phyloP scores from a whole-genome alignment of 2,329 filamentous ascomycete species.

The Aspergillus glaucus region DNA sequence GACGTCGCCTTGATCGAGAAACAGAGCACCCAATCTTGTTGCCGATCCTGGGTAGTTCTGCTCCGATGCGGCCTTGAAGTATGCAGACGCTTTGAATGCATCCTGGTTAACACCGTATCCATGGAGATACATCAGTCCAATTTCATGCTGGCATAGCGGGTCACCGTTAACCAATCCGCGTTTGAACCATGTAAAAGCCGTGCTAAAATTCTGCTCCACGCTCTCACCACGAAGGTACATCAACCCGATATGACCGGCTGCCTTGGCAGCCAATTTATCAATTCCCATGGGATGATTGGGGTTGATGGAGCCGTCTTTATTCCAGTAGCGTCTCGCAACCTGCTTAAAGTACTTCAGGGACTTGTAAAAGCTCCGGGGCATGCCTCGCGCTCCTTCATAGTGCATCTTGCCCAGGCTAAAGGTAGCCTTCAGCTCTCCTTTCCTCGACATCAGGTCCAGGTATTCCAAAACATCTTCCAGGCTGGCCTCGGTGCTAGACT shows the following conservation, averaged over 20 bases:
- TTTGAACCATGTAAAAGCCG: slow-evolving; percentile 75
- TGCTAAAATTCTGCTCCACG: slow-evolving; percentile 68
- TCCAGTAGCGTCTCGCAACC: slow-evolving; percentile 77
- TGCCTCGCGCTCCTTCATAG: slow-evolving; percentile 74
- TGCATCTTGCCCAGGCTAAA: slow-evolving; percentile 80
- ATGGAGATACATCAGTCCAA: slow-evolving; percentile 76
- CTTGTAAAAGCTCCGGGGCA: slow-evolving; percentile 65
- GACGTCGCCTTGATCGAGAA: slow-evolving; percentile 84
- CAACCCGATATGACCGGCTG: slow-evolving; percentile 77
- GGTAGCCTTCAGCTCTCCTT: slow-evolving; percentile 80
- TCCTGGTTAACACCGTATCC: slow-evolving; percentile 69
- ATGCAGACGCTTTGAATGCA: slow-evolving; percentile 63
- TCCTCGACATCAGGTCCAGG: slow-evolving; percentile 79
- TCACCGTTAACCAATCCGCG: slow-evolving; percentile 71
- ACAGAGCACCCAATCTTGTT: slow-evolving; percentile 74
- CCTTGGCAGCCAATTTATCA: slow-evolving; percentile 73
- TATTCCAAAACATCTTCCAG: slow-evolving; percentile 95
- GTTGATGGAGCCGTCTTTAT: slow-evolving; percentile 65
- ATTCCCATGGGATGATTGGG: slow-evolving; percentile 63
- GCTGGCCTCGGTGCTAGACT: slow-evolving; percentile 75
- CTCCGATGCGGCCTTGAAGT: slow-evolving; percentile 72
- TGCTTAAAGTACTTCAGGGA: slow-evolving; percentile 76
- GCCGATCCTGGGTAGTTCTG: slow-evolving; percentile 75
- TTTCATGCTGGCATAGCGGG: slow-evolving; percentile 73
- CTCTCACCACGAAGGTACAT: slow-evolving; percentile 90